phyloP scores from a whole-genome alignment of 192 early-diverging fungal species.

The Kappamyces sp. region DNA sequence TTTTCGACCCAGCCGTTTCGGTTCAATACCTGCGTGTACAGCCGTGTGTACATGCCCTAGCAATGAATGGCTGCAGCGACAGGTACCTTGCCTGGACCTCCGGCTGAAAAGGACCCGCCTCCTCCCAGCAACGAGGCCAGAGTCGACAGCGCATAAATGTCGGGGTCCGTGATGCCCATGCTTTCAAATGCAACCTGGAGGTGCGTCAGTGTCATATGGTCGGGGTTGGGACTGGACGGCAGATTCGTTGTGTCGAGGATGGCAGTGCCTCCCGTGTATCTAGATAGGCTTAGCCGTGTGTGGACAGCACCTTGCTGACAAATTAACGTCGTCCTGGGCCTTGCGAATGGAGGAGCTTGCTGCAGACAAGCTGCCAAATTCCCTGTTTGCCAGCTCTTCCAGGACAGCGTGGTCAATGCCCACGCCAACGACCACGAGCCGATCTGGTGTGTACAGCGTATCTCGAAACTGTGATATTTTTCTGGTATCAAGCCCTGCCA shows the following conservation, averaged over 20 bases:
- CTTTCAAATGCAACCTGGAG: constrained; percentile 87
- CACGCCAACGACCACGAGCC: constrained; percentile 82
- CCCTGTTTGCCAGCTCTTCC: constrained; percentile 57
- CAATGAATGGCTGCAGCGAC: constrained; percentile 30
- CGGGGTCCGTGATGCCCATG: constrained; percentile 72
- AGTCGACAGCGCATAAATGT: constrained; percentile 88
- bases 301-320: no score
- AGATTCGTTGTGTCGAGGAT: constrained; percentile 63
- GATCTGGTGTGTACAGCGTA: constrained; percentile 83
- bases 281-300: constrained; percentile 38
- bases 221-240: constrained; percentile 49
- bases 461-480: constrained; percentile 65
- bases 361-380: constrained; percentile 68
- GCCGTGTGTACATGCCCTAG: constrained; percentile 97
- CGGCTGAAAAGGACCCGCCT: constrained; percentile 92
- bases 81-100: constrained; percentile 59
- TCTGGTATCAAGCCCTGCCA: constrained; percentile 61
- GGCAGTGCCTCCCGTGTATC: constrained; percentile 78
- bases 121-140: constrained; percentile 89
- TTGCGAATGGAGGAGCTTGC: constrained; percentile 19
- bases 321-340: constrained; percentile 19
- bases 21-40: constrained; percentile 93
- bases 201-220: constrained; percentile 62
- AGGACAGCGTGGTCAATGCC: constrained; percentile 83
- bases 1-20: constrained; percentile 91